A percentile compares a stretch with the other conserved stretches of the same genome.
phyloP scores from a whole-genome alignment of 2,329 filamentous ascomycete species.

The Gaeumannomyces sp. region DNA sequence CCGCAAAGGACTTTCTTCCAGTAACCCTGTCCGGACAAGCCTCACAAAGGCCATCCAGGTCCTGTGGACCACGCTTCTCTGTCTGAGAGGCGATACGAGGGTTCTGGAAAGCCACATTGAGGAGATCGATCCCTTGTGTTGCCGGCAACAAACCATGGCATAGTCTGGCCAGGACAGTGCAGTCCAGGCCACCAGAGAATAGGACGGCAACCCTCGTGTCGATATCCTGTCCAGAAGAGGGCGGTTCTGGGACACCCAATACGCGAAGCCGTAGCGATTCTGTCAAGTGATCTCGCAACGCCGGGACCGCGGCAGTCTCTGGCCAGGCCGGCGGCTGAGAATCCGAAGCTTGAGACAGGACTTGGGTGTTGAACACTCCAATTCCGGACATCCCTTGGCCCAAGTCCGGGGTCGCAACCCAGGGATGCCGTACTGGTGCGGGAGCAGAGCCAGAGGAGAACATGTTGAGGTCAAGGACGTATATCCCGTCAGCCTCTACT shows the following conservation, averaged over 20 bases:
- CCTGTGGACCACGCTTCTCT: slow-evolving; percentile 25
- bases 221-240: slow-evolving; percentile 18
- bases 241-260: slow-evolving; percentile 55
- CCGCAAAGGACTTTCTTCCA: slow-evolving; percentile 71
- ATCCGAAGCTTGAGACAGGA: slow-evolving; percentile 27
- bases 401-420: slow-evolving; percentile 30
- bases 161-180: slow-evolving; percentile 77
- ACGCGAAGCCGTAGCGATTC: slow-evolving; percentile 61
- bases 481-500: slow-evolving; percentile 78
- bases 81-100: slow-evolving; percentile 62
- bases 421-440: background rate
- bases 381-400: slow-evolving; percentile 45
- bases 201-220: slow-evolving; percentile 65
- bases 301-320: slow-evolving; percentile 43
- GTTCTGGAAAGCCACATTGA: slow-evolving; percentile 97
- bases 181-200: slow-evolving; percentile 93
- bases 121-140: slow-evolving; percentile 69
- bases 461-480: slow-evolving; percentile 53
- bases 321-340: slow-evolving; percentile 22
- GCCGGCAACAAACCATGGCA: slow-evolving; percentile 67
- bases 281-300: slow-evolving; percentile 48
- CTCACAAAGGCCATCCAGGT: slow-evolving; percentile 54
- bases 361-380: slow-evolving; percentile 42
- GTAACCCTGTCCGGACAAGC: slow-evolving; percentile 86
- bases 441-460: background rate